Base-by-base conservation (phyloP, 2,329 filamentous ascomycete genomes). In the Escovopsis sp. region DNA sequence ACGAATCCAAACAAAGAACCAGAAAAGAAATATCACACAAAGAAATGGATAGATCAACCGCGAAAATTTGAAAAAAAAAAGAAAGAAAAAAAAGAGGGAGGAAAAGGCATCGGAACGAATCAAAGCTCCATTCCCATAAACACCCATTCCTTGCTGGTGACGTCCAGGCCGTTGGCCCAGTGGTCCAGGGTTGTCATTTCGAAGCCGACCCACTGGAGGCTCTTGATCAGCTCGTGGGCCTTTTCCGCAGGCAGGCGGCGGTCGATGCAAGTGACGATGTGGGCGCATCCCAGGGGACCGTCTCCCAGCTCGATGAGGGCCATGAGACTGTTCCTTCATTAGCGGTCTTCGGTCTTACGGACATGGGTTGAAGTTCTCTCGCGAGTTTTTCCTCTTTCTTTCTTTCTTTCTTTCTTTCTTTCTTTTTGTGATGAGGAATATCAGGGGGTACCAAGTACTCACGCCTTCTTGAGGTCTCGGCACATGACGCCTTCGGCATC, bases 171-270 rank as follows among this genome's bases (percentile, higher is more conserved):
- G 37, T 69, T 65, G 13, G 75, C 72, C 81, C 86, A 94, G 51
- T 76, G 73, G 51, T 87, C 80, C 35, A 95, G 70, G 20, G 84
- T 89, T 39, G 77, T 79, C 50, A 89, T 72, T 56, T 84, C 83
- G 57, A 94, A 94, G 42, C 88, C 88, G 49, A 93, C 88, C 88
- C 88, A 95, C 58, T 87, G 84, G 40, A 95, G 73, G 54, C 86
- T 88, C 60, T 82, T 85, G 54, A 82, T 76, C 51, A 89, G 68
- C 44, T 78, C 69, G 51, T 80, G 75, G 44, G 74, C 67, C 47
- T 84, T 76, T 45, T 72, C 65, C 24, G 70, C 62, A 33, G 75
- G 70, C 47, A 81, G 75, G 37, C 68, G 67, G 48, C 86, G 82
- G 59, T 89, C 85, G 47, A 94, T 71, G 61, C 84, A 88, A 53